Conservation (phyloP, 1,284 basidiomycete genomes). For the Cryptococcus sp. region DNA sequence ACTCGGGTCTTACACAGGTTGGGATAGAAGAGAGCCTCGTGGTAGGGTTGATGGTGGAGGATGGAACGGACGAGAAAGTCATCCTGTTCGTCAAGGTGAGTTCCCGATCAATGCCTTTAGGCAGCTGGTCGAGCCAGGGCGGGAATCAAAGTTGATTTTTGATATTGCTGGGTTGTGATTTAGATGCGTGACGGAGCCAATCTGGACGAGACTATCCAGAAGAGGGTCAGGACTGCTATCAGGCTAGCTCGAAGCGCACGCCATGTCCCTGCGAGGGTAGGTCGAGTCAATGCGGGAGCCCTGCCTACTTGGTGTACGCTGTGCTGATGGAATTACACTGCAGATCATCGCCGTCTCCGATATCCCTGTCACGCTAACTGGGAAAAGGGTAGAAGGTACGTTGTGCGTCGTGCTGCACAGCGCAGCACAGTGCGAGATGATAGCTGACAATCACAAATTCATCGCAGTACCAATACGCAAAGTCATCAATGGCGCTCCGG, state of each 20-base stretch:
- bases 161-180: background rate
- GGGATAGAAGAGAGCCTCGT: slow-evolving; percentile 70
- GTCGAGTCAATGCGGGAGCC: slow-evolving; percentile 26
- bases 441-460: background rate
- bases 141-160: slow-evolving; percentile 1
- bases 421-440: background rate
- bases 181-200: slow-evolving; percentile 55
- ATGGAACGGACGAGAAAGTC: slow-evolving; percentile 76
- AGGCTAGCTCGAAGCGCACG: slow-evolving; percentile 67
- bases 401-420: background rate
- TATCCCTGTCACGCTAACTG: slow-evolving; percentile 81
- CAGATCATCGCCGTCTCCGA: slow-evolving; percentile 70
- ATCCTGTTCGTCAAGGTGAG: slow-evolving; percentile 75
- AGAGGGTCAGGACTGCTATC: slow-evolving; percentile 65
- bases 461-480: slow-evolving; percentile 42
- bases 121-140: background rate
- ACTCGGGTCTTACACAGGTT: slow-evolving; percentile 50
- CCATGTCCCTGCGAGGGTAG: slow-evolving; percentile 70
- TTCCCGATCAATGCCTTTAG: background rate
- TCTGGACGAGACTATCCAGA: slow-evolving; percentile 61
- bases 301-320: background rate
- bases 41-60: slow-evolving; percentile 70
- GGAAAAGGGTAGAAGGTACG: slow-evolving; percentile 74
- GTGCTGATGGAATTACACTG: slow-evolving; percentile 3
- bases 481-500: slow-evolving; percentile 76